phyloP scores from a whole-genome alignment of 1,139 yeast species.

The Meyerozyma sp. region DNA sequence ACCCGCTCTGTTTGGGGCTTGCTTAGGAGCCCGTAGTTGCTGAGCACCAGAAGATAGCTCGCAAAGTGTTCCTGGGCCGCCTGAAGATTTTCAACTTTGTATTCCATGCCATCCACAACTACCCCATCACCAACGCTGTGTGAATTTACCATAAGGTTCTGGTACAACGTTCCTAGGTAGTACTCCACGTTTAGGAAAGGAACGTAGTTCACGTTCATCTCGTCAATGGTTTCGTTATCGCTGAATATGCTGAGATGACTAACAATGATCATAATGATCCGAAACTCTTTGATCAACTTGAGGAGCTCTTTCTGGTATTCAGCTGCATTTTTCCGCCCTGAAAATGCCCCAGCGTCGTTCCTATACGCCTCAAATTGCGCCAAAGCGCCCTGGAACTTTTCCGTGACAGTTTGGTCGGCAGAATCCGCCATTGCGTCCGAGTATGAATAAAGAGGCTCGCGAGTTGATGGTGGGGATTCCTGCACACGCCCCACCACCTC shows the following conservation, averaged over 20 bases:
- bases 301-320: constrained; percentile 20
- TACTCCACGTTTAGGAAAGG: constrained; percentile 50
- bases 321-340: constrained; percentile 21
- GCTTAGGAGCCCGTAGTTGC: constrained; percentile 39
- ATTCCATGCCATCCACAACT: constrained; percentile 8
- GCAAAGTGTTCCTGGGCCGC: constrained; percentile 36
- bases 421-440: not conserved
- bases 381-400: constrained; percentile 11
- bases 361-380: constrained; percentile 5
- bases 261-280: constrained; percentile 20
- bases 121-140: not conserved
- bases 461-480: not conserved
- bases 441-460: no score
- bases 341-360: constrained; percentile 4
- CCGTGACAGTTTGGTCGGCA: constrained; percentile 10
- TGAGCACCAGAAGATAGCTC: constrained; percentile 37
- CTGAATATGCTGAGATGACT: constrained; percentile 42
- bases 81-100: constrained; percentile 36
- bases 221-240: constrained; percentile 54
- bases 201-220: constrained; percentile 50
- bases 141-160: constrained; percentile 3
- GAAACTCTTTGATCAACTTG: constrained; percentile 22
- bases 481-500: not conserved
- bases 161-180: constrained; percentile 36
- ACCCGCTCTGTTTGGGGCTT: constrained; percentile 33